A percentile compares a stretch with the other conserved stretches of the same genome.
These are phyloP conservation scores for Arthrobotrys entomopaga DNA, from an alignment of 2,329 filamentous ascomycete genomes.

Conservation along the genomic window DNA sequence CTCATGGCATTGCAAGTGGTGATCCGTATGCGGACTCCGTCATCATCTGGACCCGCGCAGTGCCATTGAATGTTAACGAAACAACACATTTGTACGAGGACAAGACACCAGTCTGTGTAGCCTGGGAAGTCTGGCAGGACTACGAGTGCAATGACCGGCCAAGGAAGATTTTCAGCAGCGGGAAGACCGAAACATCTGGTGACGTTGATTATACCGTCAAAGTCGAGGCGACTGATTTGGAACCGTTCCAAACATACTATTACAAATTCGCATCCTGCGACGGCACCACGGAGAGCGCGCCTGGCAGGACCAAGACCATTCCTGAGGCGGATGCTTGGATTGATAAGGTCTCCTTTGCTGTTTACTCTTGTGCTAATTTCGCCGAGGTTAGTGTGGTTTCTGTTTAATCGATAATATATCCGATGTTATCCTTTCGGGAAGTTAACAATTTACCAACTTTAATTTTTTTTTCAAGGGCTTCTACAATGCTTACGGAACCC, in stretches of 20 bases:
- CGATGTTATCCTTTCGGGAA: conserved; percentile 29
- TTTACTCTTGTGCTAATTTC: conserved; percentile 61
- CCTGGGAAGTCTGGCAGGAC: conserved; percentile 70
- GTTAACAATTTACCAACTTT: conserved; percentile 53
- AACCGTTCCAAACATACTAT: conserved; percentile 60
- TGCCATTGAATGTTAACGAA: conserved; percentile 59
- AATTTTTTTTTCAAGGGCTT: conserved; percentile 63
- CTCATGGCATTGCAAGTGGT: conserved; percentile 62
- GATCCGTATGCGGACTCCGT: conserved; percentile 70
- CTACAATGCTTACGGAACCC: conserved; percentile 66
- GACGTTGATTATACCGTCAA: conserved; percentile 76
- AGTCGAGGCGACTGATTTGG: conserved; percentile 56
- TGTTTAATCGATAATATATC: conserved; percentile 32
- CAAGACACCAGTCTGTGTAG: conserved; percentile 73
- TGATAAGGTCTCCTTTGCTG: conserved; percentile 60
- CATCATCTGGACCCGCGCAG: conserved; percentile 67
- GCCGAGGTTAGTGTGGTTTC: conserved; percentile 56
- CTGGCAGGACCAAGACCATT: conserved; percentile 62
- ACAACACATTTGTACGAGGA: conserved; percentile 65
- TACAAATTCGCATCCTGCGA: conserved; percentile 60
- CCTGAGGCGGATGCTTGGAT: conserved; percentile 59
- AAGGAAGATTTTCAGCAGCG: conserved; percentile 66
- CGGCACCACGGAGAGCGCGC: conserved; percentile 60
- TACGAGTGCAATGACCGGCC: conserved; percentile 62
- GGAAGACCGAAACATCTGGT: conserved; percentile 74